Base-by-base conservation (phyloP, 1,139 yeast genomes). In the Taphrina flavorubra region DNA sequence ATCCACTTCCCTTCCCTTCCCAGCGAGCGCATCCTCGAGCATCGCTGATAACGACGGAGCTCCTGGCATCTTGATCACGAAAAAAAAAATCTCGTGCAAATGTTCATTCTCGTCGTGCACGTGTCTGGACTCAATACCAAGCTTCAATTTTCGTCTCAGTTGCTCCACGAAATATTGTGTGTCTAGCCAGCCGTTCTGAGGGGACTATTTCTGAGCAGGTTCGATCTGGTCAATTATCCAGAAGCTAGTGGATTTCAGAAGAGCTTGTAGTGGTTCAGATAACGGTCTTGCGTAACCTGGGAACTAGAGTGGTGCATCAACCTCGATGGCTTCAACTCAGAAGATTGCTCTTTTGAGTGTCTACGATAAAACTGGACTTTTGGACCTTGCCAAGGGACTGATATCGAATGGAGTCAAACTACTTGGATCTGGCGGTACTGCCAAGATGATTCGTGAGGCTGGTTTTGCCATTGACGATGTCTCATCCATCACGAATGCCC, bases 391-490 rank as follows among this genome's bases (percentile, higher is more conserved):
- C 75, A 94, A 94, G 82, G 98, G 99, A 64, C 85, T 94, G 72
- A 88, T 85, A 73, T 89, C 88, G 75, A 89, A 92, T 79, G 86
- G 91, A 74, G 97, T 94, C 74, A 87, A 97, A 75, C 87, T 94
- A 73, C 84, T 94, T 71, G 99, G 98, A 64, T 91, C 97, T 53
- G 99, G 99, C 71, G 99, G 99, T 77, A 94, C 99, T 71, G 96
- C 99, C 70, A 87, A 85, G 77, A 84, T 94, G 83, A 88, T 94
- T 71, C 89, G 97, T 78, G 99, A 92, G 79, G 97, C 97, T 68
- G 99, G 98, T 13, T 94, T 94, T 86, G 95, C 96, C 65, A 98
- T 94, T 39, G 97, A 92, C 75, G 99, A 94, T 77, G 97, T 94
- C 69, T 88, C 96, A 65, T 80, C 95, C 71, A 91, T 94, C 78